Evolutionary conservation across 2,329 filamentous ascomycete species (phyloP).

Genomic region (Aspergillus texensis): DNA sequence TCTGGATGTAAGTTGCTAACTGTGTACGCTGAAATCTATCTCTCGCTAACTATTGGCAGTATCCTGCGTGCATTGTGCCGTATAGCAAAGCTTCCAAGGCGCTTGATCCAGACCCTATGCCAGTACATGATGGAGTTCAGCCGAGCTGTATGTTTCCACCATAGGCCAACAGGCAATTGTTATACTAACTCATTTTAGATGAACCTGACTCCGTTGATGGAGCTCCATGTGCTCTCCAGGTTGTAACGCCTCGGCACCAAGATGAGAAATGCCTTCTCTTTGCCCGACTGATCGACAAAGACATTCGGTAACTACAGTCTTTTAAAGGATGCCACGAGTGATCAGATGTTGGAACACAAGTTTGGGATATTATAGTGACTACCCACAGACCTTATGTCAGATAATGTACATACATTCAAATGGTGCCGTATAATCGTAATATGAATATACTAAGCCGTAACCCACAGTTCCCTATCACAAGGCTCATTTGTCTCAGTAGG

Average conservation of each 20-base stretch:
- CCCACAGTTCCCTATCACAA: background rate
- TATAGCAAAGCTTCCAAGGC: slow-evolving; percentile 47
- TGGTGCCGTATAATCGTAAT: background rate
- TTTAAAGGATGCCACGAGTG: background rate
- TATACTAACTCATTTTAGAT: slow-evolving; percentile 36
- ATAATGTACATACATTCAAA: background rate
- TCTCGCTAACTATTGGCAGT: slow-evolving; percentile 34
- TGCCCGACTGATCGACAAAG: slow-evolving; percentile 33
- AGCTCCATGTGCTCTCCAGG: slow-evolving; percentile 51
- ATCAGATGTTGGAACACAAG: background rate
- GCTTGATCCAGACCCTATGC: slow-evolving; percentile 38
- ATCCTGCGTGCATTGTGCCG: slow-evolving; percentile 55
- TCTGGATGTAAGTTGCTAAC: slow-evolving; percentile 48
- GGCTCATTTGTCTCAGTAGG: background rate
- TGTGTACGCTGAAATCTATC: background rate
- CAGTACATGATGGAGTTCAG: slow-evolving; percentile 33
- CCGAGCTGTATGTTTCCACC: slow-evolving; percentile 27
- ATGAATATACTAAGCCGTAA: background rate
- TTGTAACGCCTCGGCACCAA: slow-evolving; percentile 50
- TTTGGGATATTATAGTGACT: background rate
- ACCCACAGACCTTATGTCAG: background rate
- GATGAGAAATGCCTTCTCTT: slow-evolving; percentile 51
- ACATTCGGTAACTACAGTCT: slow-evolving; percentile 12
- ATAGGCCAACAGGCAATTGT: background rate
- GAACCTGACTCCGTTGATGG: slow-evolving; percentile 45